Percentiles rank a stretch among this genome's conserved stretches.
Conservation (phyloP, 768 basidiomycete species). For the Mycena vitilis region DNA sequence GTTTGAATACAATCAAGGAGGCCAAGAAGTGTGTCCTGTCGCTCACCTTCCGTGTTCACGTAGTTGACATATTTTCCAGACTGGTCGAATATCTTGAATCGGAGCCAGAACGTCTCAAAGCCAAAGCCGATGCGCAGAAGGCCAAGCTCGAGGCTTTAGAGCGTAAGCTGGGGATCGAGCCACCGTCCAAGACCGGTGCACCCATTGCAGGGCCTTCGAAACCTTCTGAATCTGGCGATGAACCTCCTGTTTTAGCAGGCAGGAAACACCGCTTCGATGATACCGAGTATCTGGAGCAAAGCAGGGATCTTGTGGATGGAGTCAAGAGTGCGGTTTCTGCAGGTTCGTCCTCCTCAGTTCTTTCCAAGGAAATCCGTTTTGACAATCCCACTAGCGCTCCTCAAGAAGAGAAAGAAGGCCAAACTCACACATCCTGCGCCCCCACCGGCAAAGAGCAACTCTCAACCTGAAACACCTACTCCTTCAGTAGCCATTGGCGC, state of each 20-base stretch:
- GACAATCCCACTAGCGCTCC: conserved; percentile 58
- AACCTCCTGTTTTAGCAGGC: conserved; percentile 65
- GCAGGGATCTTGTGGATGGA: conserved; percentile 87
- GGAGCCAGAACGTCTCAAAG: conserved; percentile 84
- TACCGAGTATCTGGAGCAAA: conserved; percentile 91
- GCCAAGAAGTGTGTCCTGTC: conserved; percentile 82
- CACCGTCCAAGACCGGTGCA: conserved; percentile 45
- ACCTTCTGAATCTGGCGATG: conserved; percentile 42
- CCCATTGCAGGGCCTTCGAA: conserved; percentile 48
- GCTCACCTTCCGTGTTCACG: not conserved
- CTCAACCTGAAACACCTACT: conserved; percentile 1
- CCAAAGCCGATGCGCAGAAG: conserved; percentile 79
- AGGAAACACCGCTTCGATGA: conserved; percentile 94
- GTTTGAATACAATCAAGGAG: conserved; percentile 95
- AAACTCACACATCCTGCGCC: conserved; percentile 55
- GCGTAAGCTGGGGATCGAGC: conserved; percentile 80
- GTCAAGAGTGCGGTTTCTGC: conserved; percentile 91
- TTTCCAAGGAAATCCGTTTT: conserved; percentile 14
- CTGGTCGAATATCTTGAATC: conserved; percentile 88
- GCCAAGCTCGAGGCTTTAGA: conserved; percentile 89
- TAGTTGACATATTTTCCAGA: conserved; percentile 50
- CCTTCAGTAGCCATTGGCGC: conserved; percentile 26
- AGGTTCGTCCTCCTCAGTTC: conserved; percentile 59
- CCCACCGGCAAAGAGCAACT: conserved; percentile 17
- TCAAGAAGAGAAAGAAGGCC: conserved; percentile 83